These are phyloP conservation scores for Vitis rotundifolia DNA, from an alignment of 164 flowering plant species.

Conservation along the genomic window DNA sequence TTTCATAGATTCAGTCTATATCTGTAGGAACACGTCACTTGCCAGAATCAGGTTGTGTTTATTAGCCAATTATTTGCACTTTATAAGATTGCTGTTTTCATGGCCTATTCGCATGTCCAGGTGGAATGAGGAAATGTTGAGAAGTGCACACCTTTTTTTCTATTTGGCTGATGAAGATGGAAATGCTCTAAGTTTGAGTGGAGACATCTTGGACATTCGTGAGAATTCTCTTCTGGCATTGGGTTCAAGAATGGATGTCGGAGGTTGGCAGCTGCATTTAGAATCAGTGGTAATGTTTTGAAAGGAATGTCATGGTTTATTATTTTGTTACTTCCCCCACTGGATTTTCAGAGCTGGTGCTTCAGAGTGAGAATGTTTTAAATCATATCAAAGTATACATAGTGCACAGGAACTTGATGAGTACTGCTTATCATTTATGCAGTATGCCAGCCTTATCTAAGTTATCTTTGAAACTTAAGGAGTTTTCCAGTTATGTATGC, in stretches of 20 bases:
- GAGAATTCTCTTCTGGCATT: constrained; percentile 60
- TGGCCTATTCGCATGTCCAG: constrained; percentile 32
- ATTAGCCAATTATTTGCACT: neutral
- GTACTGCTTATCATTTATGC: too few relatives aligned
- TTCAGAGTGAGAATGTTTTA: too few relatives aligned
- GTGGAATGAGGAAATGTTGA: constrained; percentile 45
- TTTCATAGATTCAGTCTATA: neutral
- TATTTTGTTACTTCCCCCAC: neutral
- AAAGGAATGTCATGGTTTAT: neutral
- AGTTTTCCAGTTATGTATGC: too few relatives aligned
- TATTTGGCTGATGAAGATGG: constrained; percentile 93
- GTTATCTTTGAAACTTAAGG: too few relatives aligned
- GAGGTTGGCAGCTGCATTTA: constrained; percentile 85
- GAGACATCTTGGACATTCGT: constrained; percentile 31
- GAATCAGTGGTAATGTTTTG: constrained; percentile 54
- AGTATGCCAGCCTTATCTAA: too few relatives aligned
- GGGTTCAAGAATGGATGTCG: constrained; percentile 71
- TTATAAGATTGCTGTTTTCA: constrained; percentile 3
- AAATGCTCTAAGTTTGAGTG: constrained; percentile 47
- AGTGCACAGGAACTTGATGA: too few relatives aligned
- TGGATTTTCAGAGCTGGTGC: neutral
- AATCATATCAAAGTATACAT: too few relatives aligned
- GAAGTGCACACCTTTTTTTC: constrained; percentile 74
- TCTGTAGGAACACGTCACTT: neutral
- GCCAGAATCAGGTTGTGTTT: too few relatives aligned